Evolutionary conservation across 2,329 filamentous ascomycete species (phyloP).

Genomic region (Thielaviopsis populi): DNA sequence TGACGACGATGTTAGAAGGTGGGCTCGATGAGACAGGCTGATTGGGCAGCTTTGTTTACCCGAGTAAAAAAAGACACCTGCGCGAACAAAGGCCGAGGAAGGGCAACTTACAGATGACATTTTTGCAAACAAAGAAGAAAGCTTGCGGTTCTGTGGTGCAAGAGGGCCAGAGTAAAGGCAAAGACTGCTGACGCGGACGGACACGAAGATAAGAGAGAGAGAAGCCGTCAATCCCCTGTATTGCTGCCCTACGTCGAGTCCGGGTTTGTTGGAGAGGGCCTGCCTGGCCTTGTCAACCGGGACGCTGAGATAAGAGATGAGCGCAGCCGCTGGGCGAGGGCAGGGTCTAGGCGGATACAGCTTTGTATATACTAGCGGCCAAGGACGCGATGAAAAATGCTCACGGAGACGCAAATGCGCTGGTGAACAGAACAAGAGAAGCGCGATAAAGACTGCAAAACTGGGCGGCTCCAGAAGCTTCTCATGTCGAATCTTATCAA

Average conservation of each 20-base stretch:
- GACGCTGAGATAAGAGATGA: background rate
- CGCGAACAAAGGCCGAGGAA: too few species aligned
- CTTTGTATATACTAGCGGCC: background rate
- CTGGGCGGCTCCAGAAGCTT: slow-evolving; percentile 13
- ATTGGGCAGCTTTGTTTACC: background rate
- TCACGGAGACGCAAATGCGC: background rate
- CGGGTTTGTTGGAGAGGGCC: background rate
- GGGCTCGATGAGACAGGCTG: background rate
- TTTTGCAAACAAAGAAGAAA: background rate
- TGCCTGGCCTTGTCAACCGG: background rate
- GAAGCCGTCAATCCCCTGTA: background rate
- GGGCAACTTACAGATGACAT: slow-evolving; percentile 10
- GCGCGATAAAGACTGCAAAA: slow-evolving; percentile 1
- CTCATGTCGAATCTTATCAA: slow-evolving; percentile 8
- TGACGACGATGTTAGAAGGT: slow-evolving; percentile 6
- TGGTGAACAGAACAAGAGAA: background rate
- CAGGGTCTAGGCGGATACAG: background rate
- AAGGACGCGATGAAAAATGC: slow-evolving; percentile 2
- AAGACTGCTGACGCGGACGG: background rate
- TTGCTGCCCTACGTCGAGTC: background rate
- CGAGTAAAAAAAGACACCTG: too few species aligned
- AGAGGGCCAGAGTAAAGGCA: background rate
- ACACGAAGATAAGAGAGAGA: background rate
- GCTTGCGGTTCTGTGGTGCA: background rate
- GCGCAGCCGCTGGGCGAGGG: background rate